A percentile compares a stretch with the other conserved stretches of the same genome.
Conservation (phyloP, 1,284 basidiomycete genomes). For the Apiotrichum sp. region DNA sequence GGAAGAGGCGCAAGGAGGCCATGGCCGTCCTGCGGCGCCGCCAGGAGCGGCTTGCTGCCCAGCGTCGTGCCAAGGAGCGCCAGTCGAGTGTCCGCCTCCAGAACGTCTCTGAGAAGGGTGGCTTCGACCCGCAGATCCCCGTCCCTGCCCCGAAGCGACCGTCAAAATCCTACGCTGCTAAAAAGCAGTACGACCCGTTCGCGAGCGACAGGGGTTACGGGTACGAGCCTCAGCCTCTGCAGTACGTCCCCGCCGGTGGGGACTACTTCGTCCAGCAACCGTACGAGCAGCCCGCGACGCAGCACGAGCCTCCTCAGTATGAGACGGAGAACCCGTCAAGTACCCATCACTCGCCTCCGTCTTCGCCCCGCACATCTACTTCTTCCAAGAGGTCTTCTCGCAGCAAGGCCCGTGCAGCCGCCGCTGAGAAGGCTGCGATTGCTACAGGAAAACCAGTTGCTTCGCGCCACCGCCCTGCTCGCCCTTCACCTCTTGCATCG, state of each 20-base stretch:
- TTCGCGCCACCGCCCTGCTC: conserved; percentile 36
- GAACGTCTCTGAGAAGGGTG: conserved; percentile 4
- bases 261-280: conserved; percentile 11
- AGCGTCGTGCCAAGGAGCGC: conserved; percentile 1
- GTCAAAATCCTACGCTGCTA: not conserved
- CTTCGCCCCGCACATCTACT: not conserved
- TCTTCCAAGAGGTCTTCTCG: not conserved
- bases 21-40: not conserved
- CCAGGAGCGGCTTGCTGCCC: conserved; percentile 1
- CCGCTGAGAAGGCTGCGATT: conserved; percentile 33
- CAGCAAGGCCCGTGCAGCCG: conserved; percentile 19
- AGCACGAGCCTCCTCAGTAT: not conserved
- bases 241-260: conserved; percentile 1
- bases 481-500: conserved; percentile 40
- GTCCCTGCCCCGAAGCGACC: conserved; percentile 3
- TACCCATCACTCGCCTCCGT: not conserved
- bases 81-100: not conserved
- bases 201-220: conserved; percentile 22
- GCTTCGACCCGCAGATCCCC: conserved; percentile 5
- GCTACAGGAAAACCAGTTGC: conserved; percentile 30
- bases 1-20: conserved; percentile 15
- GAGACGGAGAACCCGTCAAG: not conserved
- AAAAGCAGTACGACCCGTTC: conserved; percentile 13
- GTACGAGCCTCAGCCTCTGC: conserved; percentile 15
- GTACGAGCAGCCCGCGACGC: conserved; percentile 5